Evolutionary conservation across 2,329 filamentous ascomycete species (phyloP), one percentile per base, ranked within the genome.

Genomic region (Diaporthe humulicola): DNA sequence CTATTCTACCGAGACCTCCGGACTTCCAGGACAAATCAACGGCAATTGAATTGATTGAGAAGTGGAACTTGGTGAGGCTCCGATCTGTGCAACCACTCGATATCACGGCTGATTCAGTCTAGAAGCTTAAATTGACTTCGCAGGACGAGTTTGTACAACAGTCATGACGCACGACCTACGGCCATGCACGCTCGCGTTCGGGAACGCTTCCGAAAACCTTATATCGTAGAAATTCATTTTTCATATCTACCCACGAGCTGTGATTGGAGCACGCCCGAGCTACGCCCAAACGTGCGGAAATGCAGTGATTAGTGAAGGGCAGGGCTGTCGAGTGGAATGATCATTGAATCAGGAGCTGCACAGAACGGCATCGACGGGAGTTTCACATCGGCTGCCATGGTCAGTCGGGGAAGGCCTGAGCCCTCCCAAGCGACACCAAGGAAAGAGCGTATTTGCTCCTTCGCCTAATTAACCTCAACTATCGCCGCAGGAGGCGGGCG

Each of bases 41-140:
- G 1, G 15, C 3, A 15, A 17, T n/a, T 4, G 4, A 22, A 6
- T 19, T 28, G n/a, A 40, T 22, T 3, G 10, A 25, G 33, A 33
- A 4, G 45, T 54, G n/a, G 45, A 9, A 3, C 30, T 9, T 25
- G 15, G n/a, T 40, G 48, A 69, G 64, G 64, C 48, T 40, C 30
- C 22, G 3, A 8, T 25, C 33, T 25, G 22, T 25, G 14, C 48
- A n/a, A 40, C n/a, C 22, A 1, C 8, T 40, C 14, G n/a, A 28
- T 52, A n/a, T 10, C n/a, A 25, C 12, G n/a, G 52, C 64, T 28
- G 64, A 67, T 14, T 69, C 33, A 54, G 36, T 38, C 15, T 8
- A 12, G 17, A 69, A 69, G 33, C 64, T 40, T 69, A 69, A 69
- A 54, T 69, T 54, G 64, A 40, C 48, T 69, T 28, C 33, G 30